These are phyloP conservation scores for Spongospora subterranea DNA, from an alignment of 208 protist genomes.

Conservation along the genomic window DNA sequence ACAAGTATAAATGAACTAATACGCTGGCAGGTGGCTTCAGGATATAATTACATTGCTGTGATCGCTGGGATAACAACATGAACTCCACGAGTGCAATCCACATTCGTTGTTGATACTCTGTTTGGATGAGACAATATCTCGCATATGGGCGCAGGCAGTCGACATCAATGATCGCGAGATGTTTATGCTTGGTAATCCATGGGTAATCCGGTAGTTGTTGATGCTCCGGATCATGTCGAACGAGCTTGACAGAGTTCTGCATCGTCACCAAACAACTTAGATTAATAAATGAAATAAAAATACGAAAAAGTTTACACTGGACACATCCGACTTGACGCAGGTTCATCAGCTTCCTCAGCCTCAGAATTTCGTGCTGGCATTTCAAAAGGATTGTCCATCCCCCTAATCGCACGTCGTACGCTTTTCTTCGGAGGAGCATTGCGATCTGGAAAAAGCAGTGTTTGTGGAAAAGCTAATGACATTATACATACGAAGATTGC, in stretches of 20 bases:
- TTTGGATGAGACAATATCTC: not conserved
- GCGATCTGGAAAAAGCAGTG: not conserved
- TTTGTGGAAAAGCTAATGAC: not conserved
- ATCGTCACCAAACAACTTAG: not conserved
- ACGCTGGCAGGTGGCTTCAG: not conserved
- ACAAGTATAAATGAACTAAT: not conserved
- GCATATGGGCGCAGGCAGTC: conserved; percentile 42
- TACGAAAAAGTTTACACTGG: not conserved
- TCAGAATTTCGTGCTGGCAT: not conserved
- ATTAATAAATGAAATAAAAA: not conserved
- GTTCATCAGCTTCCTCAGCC: not conserved
- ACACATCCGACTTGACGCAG: not conserved
- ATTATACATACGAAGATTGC: not conserved
- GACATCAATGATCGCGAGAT: conserved; percentile 47
- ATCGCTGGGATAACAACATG: conserved; percentile 49
- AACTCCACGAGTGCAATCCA: conserved; percentile 30
- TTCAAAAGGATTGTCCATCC: not conserved
- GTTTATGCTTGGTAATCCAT: conserved; percentile 16
- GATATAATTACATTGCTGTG: conserved; percentile 1
- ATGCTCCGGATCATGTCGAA: conserved; percentile 25
- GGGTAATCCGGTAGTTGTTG: conserved; percentile 52
- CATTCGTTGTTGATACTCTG: not conserved
- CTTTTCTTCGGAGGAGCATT: not conserved
- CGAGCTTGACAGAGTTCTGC: not conserved
- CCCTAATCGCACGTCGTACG: not conserved